Evolutionary conservation across 2,329 filamentous ascomycete genomes (phyloP), one percentile per base, ranked within the genome.

Genomic region (Fusarium pseudoanthophilum): DNA sequence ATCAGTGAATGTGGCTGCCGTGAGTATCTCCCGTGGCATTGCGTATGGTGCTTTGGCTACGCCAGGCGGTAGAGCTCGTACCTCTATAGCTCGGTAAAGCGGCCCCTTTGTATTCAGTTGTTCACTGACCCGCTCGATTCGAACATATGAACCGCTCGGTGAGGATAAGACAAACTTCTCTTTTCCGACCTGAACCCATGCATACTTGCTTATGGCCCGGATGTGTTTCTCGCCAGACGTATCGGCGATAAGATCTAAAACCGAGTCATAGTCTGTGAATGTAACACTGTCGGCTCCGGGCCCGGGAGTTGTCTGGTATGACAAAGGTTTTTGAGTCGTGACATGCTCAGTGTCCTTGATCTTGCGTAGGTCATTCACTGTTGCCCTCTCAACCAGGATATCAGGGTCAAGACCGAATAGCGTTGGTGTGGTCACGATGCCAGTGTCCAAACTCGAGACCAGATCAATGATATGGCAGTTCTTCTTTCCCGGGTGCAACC

Each of bases 391-490:
- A 7, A 98, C 85, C 7, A 98, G 78, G 78, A 95, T 92, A 34
- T 89, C 87, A 2, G 96, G 95, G 79, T 98, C 93, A 13, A 99
- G 89, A 3, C 96, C 96, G 76, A 98, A 98, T 4, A 99, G 85
- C 0, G 96, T 98, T 1, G 96, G 95, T 0, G 94, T 95, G 1
- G 95, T 97, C 6, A 97, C 89, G 58, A 99, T 93, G 9, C 96
- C 96, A 1, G 91, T 93, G 58, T 91, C 90, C 28, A 98, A 85
- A 42, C 91, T 94, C 0, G 95, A 92, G 1, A 98, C 96, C 90
- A 99, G 95, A 81, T 99, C 96, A 78, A 99, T 97, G 67, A 99
- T 87, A 80, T 98, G 96, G 76, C 96, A 99, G 78, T 98, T 90
- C 43, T 91, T 84, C 82, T 99, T 99, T 18, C 89, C 92, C 2